Conservation (phyloP, 2,329 filamentous ascomycete genomes). For the Pezicula rhizophila region DNA sequence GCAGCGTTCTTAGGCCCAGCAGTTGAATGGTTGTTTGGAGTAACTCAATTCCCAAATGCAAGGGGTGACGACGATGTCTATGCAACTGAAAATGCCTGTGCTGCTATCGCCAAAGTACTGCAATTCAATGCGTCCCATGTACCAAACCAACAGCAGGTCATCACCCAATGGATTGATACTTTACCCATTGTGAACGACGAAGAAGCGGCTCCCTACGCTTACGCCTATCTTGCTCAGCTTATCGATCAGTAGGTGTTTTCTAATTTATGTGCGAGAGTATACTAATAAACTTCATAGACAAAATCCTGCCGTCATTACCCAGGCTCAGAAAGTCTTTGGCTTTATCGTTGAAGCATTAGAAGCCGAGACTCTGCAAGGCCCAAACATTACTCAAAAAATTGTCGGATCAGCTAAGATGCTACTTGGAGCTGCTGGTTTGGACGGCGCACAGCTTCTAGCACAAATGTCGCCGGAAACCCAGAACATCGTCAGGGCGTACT, state of each 20-base stretch:
- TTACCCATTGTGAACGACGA: slow-evolving; percentile 92
- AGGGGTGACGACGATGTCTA: slow-evolving; percentile 91
- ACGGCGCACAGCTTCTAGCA: slow-evolving; percentile 69
- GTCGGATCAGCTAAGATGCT: slow-evolving; percentile 73
- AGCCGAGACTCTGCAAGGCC: slow-evolving; percentile 80
- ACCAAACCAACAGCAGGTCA: slow-evolving; percentile 67
- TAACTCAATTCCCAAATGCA: slow-evolving; percentile 73
- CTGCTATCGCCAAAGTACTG: slow-evolving; percentile 93
- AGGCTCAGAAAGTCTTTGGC: slow-evolving; percentile 76
- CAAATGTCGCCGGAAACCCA: slow-evolving; percentile 76
- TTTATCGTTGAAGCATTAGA: slow-evolving; percentile 85
- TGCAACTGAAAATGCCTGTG: slow-evolving; percentile 94
- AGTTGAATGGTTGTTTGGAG: slow-evolving; percentile 77
- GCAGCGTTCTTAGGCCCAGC: slow-evolving; percentile 78
- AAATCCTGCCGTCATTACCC: slow-evolving; percentile 73
- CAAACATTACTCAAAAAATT: slow-evolving; percentile 66
- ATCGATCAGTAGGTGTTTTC: slow-evolving; percentile 78
- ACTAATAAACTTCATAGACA: slow-evolving; percentile 48
- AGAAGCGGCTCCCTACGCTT: slow-evolving; percentile 93
- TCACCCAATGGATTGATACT: slow-evolving; percentile 83
- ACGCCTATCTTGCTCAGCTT: slow-evolving; percentile 82
- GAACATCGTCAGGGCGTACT: slow-evolving; percentile 71
- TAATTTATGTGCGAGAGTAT: neutral
- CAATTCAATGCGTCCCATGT: slow-evolving; percentile 81
- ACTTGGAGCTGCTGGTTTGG: slow-evolving; percentile 65